A percentile compares a stretch with the other conserved stretches of the same genome.
Conservation (phyloP, 352 stramenopile species). For the Globisporangium middletonii region DNA sequence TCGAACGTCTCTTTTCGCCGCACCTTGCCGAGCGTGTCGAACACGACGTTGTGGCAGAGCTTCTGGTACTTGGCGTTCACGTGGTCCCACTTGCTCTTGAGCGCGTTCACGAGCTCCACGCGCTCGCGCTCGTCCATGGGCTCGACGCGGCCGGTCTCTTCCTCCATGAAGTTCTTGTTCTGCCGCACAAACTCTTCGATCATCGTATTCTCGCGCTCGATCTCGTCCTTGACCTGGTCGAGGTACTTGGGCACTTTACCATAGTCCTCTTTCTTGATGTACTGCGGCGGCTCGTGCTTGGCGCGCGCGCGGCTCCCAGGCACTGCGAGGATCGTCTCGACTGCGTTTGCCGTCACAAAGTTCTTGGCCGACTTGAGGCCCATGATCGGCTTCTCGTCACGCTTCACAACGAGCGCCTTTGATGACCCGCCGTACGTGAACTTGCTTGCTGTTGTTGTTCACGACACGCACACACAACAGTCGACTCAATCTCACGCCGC, state of each 20-base stretch:
- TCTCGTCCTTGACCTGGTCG: constrained; percentile 89
- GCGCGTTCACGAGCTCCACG: constrained; percentile 70
- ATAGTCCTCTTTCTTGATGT: constrained; percentile 89
- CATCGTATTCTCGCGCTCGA: constrained; percentile 90
- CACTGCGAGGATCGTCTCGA: constrained; percentile 87
- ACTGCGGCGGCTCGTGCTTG: constrained; percentile 68
- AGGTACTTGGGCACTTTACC: constrained; percentile 91
- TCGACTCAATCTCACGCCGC: constrained; percentile 12
- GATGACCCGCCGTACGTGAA: constrained; percentile 60
- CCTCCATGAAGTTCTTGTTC: constrained; percentile 83
- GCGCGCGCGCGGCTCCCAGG: constrained; percentile 48
- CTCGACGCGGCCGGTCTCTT: constrained; percentile 49
- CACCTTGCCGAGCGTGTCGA: constrained; percentile 91
- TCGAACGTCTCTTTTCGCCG: constrained; percentile 91
- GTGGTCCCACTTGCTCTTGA: constrained; percentile 93
- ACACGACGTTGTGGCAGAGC: constrained; percentile 90
- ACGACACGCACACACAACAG: constrained; percentile 1
- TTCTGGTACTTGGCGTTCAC: constrained; percentile 94
- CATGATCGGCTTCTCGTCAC: constrained; percentile 89
- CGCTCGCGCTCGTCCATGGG: constrained; percentile 86
- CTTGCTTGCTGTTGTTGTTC: constrained; percentile 40
- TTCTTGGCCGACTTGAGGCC: constrained; percentile 91
- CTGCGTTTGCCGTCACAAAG: constrained; percentile 91
- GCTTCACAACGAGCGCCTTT: constrained; percentile 72
- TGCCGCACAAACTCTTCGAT: constrained; percentile 90